These are phyloP conservation scores for Flaveria trinervia DNA, from an alignment of 129 eudicot genomes.

Conservation along the genomic window DNA sequence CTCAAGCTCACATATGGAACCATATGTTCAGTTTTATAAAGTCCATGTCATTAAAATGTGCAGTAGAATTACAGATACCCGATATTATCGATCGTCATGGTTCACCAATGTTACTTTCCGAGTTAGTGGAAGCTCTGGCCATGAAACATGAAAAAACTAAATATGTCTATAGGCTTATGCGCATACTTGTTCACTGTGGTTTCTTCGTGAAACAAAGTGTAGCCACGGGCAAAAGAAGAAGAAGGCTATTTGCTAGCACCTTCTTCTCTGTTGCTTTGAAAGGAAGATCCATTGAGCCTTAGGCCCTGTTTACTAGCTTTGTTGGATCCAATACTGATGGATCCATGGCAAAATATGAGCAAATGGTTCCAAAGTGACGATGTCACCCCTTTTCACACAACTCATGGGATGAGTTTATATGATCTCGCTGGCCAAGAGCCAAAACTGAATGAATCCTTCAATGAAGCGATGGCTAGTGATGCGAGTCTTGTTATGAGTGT, in stretches of 20 bases:
- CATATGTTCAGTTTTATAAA: slow-evolving; percentile 43
- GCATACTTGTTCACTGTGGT: slow-evolving; percentile 41
- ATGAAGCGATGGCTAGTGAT: slow-evolving; percentile 34
- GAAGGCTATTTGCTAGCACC: slow-evolving; percentile 28
- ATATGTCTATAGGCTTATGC: slow-evolving; percentile 44
- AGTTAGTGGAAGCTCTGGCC: slow-evolving; percentile 34
- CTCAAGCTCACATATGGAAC: slow-evolving; percentile 57
- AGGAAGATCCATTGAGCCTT: slow-evolving; percentile 28
- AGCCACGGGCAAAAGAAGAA: too few species aligned
- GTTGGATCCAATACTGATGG: slow-evolving; percentile 10
- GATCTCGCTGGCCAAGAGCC: slow-evolving; percentile 9
- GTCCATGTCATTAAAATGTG: slow-evolving; percentile 58
- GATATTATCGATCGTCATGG: slow-evolving; percentile 50
- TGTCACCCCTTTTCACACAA: slow-evolving; percentile 17
- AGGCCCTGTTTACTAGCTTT: slow-evolving; percentile 24
- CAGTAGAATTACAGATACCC: slow-evolving; percentile 46
- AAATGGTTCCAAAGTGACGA: slow-evolving; percentile 30
- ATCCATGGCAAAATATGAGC: slow-evolving; percentile 24
- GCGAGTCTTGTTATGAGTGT: background rate
- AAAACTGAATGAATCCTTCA: slow-evolving; percentile 15
- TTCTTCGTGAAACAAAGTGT: slow-evolving; percentile 24
- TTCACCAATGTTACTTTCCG: slow-evolving; percentile 40
- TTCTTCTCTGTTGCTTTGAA: slow-evolving; percentile 31
- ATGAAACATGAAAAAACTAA: slow-evolving; percentile 32
- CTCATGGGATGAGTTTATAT: background rate